Conservation (phyloP, 345 rosid species). For the Cardamine occulta region DNA sequence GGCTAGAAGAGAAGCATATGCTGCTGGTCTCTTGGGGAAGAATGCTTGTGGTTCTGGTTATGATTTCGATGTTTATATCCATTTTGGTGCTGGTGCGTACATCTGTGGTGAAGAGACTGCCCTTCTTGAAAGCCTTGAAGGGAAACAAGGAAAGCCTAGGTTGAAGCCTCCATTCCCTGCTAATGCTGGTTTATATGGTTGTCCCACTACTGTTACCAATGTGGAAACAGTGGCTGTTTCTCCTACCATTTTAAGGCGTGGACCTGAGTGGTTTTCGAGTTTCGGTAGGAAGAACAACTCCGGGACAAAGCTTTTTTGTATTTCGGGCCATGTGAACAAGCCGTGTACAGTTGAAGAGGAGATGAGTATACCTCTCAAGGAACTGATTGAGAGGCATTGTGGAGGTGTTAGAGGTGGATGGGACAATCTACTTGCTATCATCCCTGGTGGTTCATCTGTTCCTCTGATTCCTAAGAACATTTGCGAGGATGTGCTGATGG, state of each 20-base stretch:
- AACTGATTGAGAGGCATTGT: slow-evolving; percentile 90
- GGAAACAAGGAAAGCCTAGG: slow-evolving; percentile 97
- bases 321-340: slow-evolving; percentile 93
- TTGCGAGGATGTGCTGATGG: slow-evolving; percentile 95
- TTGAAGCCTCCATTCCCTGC: slow-evolving; percentile 99
- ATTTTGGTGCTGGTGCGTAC: slow-evolving; percentile 97
- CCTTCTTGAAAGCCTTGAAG: slow-evolving; percentile 95
- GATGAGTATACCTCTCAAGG: slow-evolving; percentile 94
- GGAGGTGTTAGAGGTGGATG: slow-evolving; percentile 98
- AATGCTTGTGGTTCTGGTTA: slow-evolving; percentile 99
- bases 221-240: slow-evolving; percentile 98
- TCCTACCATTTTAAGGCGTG: slow-evolving; percentile 93
- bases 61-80: slow-evolving; percentile 95
- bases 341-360: slow-evolving; percentile 98
- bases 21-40: slow-evolving; percentile 86
- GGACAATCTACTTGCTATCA: slow-evolving; percentile 94
- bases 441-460: slow-evolving; percentile 95
- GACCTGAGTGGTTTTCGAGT: slow-evolving; percentile 99
- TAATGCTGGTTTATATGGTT: slow-evolving; percentile 94
- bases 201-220: slow-evolving; percentile 95
- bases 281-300: slow-evolving; percentile 95
- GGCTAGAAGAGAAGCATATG: slow-evolving; percentile 94
- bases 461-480: slow-evolving; percentile 84
- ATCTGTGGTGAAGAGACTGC: slow-evolving; percentile 99
- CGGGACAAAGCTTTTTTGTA: slow-evolving; percentile 83